A percentile compares a stretch with the other conserved stretches of the same genome.
Conservation (phyloP, 768 basidiomycete genomes). For the Rhodotorula graminis region DNA sequence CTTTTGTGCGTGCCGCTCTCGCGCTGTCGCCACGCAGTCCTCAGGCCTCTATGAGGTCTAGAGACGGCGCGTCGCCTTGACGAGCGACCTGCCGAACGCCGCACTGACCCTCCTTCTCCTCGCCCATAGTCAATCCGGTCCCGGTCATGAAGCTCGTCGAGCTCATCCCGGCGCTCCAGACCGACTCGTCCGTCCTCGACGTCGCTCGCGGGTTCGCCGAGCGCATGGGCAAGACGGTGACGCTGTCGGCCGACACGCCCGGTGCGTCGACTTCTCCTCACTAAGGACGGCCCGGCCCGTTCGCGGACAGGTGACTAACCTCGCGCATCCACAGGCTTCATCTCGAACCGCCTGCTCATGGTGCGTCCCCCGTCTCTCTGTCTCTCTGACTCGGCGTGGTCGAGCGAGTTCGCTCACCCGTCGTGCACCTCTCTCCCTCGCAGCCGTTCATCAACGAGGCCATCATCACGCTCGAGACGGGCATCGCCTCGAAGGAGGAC, state of each 20-base stretch:
- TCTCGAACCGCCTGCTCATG: slow-evolving; percentile 58
- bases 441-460: slow-evolving; percentile 92
- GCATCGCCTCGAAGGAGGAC: slow-evolving; percentile 85
- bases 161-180: slow-evolving; percentile 87
- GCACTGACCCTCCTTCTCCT: background rate
- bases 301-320: no score
- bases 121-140: slow-evolving; percentile 69
- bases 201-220: slow-evolving; percentile 73
- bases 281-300: no score
- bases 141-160: slow-evolving; percentile 98
- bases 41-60: no score
- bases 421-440: no score
- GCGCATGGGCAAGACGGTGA: slow-evolving; percentile 91
- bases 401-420: no score
- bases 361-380: no score
- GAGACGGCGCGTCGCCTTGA: no score
- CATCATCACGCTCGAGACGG: slow-evolving; percentile 88
- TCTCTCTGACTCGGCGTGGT: no score
- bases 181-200: slow-evolving; percentile 67
- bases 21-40: no score
- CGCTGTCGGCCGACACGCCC: slow-evolving; percentile 83
- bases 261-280: slow-evolving; percentile 47
- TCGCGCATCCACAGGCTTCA: slow-evolving; percentile 17
- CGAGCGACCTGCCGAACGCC: no score
- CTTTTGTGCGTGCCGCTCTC: slow-evolving; percentile 18